Evolutionary conservation across 2,329 filamentous ascomycete species (phyloP).

Genomic region (Cordyceps cateniannulata): DNA sequence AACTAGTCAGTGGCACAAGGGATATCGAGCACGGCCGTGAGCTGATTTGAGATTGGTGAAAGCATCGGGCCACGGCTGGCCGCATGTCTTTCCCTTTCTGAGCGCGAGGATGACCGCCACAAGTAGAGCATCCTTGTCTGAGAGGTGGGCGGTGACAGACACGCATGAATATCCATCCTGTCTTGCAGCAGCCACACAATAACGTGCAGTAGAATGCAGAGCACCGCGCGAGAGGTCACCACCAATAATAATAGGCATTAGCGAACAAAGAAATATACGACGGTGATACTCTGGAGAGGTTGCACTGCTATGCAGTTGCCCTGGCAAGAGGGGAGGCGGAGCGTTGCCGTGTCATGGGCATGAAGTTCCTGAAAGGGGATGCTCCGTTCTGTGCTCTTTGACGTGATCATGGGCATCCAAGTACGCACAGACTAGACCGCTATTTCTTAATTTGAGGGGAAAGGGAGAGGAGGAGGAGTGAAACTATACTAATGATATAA

Average conservation of each 20-base stretch:
- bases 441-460: neutral
- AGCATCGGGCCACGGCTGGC: neutral
- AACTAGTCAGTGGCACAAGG: neutral
- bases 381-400: neutral
- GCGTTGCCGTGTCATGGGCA: neutral
- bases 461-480: neutral
- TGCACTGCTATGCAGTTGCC: neutral
- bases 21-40: neutral
- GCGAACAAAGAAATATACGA: neutral
- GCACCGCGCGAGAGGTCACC: neutral
- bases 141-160: neutral
- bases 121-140: neutral
- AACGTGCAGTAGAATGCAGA: neutral
- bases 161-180: neutral
- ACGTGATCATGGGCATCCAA: neutral
- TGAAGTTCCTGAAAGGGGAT: neutral
- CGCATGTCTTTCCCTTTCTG: neutral
- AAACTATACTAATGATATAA: too few species aligned
- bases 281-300: too few species aligned
- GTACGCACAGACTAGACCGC: neutral
- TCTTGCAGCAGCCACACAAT: conserved; percentile 6
- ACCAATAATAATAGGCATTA: neutral
- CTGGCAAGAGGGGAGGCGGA: neutral
- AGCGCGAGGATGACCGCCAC: neutral
- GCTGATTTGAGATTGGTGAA: neutral